Evolutionary conservation across 1,284 basidiomycete species (phyloP).

Genomic region (Serendipita sp.): DNA sequence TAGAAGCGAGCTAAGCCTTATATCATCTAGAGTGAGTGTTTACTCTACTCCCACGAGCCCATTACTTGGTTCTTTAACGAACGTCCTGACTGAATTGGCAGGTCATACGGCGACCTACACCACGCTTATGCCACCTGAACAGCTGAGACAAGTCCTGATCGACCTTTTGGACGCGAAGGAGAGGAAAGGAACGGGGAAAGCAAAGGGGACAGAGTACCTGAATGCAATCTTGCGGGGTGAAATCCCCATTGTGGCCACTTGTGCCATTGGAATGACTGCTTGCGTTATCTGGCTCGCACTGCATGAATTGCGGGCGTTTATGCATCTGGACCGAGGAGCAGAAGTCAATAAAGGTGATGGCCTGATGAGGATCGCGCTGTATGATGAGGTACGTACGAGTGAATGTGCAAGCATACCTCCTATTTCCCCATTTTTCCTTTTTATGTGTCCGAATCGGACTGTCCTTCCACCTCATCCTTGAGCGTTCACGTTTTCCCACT

Average conservation of each 20-base stretch:
- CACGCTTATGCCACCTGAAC: slow-evolving; percentile 39
- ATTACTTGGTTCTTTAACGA: too few relatives aligned
- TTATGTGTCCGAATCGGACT: too few relatives aligned
- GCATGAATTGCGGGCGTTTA: slow-evolving; percentile 39
- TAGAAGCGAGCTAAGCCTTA: too few relatives aligned
- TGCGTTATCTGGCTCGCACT: slow-evolving; percentile 82
- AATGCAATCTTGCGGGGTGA: slow-evolving; percentile 43
- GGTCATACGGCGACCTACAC: slow-evolving; percentile 35
- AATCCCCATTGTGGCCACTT: slow-evolving; percentile 51
- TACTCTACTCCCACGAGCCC: slow-evolving; percentile 22
- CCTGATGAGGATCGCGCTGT: slow-evolving; percentile 36
- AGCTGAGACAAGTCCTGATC: slow-evolving; percentile 47
- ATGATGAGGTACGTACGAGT: slow-evolving; percentile 58
- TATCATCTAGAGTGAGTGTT: too few relatives aligned
- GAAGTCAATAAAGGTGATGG: too few relatives aligned
- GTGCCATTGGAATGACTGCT: slow-evolving; percentile 96
- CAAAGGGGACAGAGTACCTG: slow-evolving; percentile 7
- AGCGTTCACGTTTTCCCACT: too few relatives aligned
- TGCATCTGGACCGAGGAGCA: slow-evolving; percentile 21
- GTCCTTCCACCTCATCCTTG: too few relatives aligned
- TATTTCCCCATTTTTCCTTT: too few relatives aligned
- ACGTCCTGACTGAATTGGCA: too few relatives aligned
- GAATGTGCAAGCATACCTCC: too few relatives aligned
- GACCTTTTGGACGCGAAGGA: slow-evolving; percentile 33
- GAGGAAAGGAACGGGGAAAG: background rate